Evolutionary conservation across 768 basidiomycete species (phyloP), one percentile per base, ranked within the genome.

Genomic region (Tricholoma hemisulphureum): DNA sequence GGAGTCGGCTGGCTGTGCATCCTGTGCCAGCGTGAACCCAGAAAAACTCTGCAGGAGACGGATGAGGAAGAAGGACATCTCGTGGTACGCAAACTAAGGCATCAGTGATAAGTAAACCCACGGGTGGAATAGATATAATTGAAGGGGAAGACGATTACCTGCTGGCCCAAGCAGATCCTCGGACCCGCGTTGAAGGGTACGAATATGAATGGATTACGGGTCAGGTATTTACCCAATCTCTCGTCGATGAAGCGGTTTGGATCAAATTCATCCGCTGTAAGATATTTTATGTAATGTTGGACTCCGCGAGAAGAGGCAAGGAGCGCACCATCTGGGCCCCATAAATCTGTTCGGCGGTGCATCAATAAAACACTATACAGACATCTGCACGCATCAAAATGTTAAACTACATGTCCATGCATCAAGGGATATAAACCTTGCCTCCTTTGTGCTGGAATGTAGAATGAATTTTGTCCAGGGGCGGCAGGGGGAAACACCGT

Each of bases 181-280:
- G 80, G 80, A 1, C 80, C 80, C 1, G 79, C 80, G 58, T 81
- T 82, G 70, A 82, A 82, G 3, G 80, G 80, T 13, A 82, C 64
- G 67, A 82, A 83, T 35, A 82, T 80, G 74, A 80, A 84, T 0
- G 85, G 84, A 60, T 85, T 84, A 6, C 79, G 75, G 0, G 74
- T 78, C 58, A 84, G 65, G 60, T 86, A 84, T 59, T 81, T 84
- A 4, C 77, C 73, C 39, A 85, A 53, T 3, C 86, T 75, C 28
- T 82, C 80, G 58, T 89, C 87, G 37, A 89, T 66, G 76, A 87
- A 88, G 1, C 87, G 77, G 58, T 87, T 83, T 0, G 87, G 87
- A 63, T 88, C 87, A 60, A 88, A 89, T 56, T 71, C 61, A 3
- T 78, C 66, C n/a, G 85, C 84, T 85, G n/a, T n/a, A n/a, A n/a